Conservation (phyloP, 1,284 basidiomycete species). For the Pascua sp. region DNA sequence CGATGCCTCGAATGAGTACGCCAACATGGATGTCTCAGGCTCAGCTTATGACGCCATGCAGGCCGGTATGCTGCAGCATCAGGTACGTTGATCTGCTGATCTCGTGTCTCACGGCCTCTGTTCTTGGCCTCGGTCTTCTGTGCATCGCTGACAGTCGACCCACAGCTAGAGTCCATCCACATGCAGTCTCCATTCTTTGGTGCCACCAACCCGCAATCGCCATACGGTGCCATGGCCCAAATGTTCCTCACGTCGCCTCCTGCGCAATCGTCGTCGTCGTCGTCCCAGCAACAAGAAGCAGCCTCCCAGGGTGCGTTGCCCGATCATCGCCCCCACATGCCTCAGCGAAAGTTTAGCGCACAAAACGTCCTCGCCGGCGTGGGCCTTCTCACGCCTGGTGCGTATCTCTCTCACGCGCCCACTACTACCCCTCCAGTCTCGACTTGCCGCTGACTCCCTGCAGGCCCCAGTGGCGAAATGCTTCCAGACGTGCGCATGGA, state of each 20-base stretch:
- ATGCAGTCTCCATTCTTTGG: conserved; percentile 49
- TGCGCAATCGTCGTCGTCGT: background rate
- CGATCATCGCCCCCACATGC: conserved; percentile 4
- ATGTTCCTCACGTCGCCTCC: conserved; percentile 37
- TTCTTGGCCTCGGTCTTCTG: background rate
- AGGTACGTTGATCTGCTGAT: conserved; percentile 9
- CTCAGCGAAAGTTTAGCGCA: conserved; percentile 6
- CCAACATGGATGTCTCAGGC: conserved; percentile 6
- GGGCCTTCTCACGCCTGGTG: conserved; percentile 36
- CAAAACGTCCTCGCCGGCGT: conserved; percentile 5
- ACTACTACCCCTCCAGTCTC: background rate
- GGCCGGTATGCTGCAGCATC: conserved; percentile 21
- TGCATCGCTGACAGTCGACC: conserved; percentile 3
- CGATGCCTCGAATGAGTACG: conserved; percentile 3
- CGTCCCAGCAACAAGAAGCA: no score
- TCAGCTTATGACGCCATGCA: conserved; percentile 19
- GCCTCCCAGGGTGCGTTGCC: conserved; percentile 4
- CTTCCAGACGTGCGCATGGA: conserved; percentile 35
- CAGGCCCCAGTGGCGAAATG: conserved; percentile 45
- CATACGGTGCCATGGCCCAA: conserved; percentile 33
- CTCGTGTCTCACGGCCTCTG: background rate
- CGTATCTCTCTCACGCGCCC: conserved; percentile 3
- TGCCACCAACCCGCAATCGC: conserved; percentile 30
- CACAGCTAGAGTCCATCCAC: conserved; percentile 47
- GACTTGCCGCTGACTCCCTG: background rate